Conservation (phyloP, 2,329 filamentous ascomycete genomes). For the Penicillium occitanis region DNA sequence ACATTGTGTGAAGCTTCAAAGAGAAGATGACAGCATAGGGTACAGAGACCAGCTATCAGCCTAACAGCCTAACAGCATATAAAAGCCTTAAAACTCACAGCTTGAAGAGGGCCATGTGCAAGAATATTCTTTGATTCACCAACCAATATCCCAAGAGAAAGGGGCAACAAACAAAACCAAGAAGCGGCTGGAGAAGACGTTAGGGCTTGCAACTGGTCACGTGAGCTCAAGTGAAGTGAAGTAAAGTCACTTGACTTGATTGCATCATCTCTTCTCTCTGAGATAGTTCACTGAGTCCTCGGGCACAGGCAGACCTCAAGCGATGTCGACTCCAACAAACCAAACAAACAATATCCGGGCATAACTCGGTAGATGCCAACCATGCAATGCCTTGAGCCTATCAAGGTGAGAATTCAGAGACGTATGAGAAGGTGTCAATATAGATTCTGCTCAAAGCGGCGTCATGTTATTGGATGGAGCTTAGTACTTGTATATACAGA, state of each 20-base stretch:
- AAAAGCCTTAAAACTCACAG: not conserved
- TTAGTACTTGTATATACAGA: not conserved
- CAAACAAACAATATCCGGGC: not conserved
- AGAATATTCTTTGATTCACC: not conserved
- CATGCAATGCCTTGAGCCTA: not conserved
- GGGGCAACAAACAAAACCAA: not conserved
- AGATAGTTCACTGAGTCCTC: not conserved
- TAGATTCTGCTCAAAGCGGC: not conserved
- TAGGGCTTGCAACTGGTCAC: not conserved
- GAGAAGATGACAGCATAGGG: not conserved
- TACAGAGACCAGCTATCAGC: not conserved
- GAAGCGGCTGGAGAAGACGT: not conserved
- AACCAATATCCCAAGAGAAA: not conserved
- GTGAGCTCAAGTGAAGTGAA: not conserved
- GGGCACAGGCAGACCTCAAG: not conserved
- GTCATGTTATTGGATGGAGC: not conserved
- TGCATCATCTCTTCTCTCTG: not conserved
- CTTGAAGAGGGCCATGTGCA: not conserved
- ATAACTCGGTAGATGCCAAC: not conserved
- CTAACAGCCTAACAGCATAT: not conserved
- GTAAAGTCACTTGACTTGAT: conserved; percentile 1
- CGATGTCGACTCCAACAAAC: not conserved
- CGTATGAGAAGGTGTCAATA: not conserved
- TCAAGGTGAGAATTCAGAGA: not conserved
- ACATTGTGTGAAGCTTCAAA: not conserved